phyloP scores from a whole-genome alignment of 805 yeast genomes.

The Starmera amethionina region DNA sequence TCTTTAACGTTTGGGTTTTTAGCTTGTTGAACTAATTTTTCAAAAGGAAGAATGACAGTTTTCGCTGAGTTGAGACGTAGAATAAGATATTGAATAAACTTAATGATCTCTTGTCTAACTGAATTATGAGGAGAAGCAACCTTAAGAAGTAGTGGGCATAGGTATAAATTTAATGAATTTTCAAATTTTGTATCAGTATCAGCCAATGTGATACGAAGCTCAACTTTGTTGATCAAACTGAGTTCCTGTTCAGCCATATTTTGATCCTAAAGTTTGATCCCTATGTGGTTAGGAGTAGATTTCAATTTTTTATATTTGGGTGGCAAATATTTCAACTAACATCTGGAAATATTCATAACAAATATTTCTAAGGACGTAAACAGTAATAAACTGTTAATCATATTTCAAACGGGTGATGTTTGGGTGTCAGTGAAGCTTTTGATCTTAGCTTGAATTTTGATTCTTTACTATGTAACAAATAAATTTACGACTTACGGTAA shows the following conservation, averaged over 20 bases:
- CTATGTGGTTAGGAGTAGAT: background rate
- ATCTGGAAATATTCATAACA: background rate
- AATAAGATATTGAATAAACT: constrained; percentile 55
- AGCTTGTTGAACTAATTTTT: constrained; percentile 54
- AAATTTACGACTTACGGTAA: too few species aligned
- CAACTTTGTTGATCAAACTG: constrained; percentile 64
- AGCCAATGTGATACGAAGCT: constrained; percentile 72
- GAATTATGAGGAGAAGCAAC: constrained; percentile 58
- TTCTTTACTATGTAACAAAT: too few species aligned
- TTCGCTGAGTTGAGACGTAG: constrained; percentile 54
- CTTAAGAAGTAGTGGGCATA: constrained; percentile 73
- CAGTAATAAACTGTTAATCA: too few species aligned
- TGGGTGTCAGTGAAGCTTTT: too few species aligned
- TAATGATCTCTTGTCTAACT: constrained; percentile 60
- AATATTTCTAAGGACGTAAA: too few species aligned
- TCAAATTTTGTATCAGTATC: constrained; percentile 57
- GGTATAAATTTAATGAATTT: constrained; percentile 45
- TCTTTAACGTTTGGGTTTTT: constrained; percentile 37
- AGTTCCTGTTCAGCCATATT: constrained; percentile 35
- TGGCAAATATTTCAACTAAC: background rate
- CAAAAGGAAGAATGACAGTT: constrained; percentile 51
- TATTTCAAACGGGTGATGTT: too few species aligned
- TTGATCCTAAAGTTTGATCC: background rate
- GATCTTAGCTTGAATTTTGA: too few species aligned
- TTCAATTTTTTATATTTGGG: background rate